These are phyloP conservation scores for Solanum pinnatisectum DNA, from an alignment of 257 asterid species.

Conservation along the genomic window DNA sequence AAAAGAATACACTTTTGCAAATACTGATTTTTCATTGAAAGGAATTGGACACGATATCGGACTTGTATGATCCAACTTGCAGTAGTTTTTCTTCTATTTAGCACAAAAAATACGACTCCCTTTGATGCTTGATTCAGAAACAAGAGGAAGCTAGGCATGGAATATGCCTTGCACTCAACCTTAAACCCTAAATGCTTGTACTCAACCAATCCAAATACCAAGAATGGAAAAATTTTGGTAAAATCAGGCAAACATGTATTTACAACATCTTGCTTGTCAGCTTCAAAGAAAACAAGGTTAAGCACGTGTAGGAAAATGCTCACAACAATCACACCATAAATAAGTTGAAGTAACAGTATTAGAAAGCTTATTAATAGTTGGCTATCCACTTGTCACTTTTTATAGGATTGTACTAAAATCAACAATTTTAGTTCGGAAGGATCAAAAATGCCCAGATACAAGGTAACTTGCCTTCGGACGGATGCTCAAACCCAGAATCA, in stretches of 20 bases:
- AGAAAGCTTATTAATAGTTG: not conserved
- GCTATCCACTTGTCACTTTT: not conserved
- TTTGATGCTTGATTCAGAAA: not conserved
- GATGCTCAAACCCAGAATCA: constrained; percentile 46
- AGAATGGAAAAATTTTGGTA: not conserved
- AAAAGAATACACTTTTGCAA: not conserved
- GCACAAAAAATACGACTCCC: not conserved
- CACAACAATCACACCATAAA: not conserved
- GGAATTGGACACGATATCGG: not conserved
- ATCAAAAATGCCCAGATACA: not conserved
- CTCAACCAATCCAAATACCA: not conserved
- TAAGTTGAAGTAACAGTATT: not conserved
- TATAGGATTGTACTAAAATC: not conserved
- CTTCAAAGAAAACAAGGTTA: not conserved
- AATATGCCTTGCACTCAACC: not conserved
- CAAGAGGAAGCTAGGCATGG: not conserved
- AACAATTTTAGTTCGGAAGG: not conserved
- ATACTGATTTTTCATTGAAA: not conserved
- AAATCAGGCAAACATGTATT: not conserved
- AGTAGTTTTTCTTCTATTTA: not conserved
- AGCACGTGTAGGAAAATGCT: not conserved
- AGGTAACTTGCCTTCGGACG: constrained; percentile 37
- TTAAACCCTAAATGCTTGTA: not conserved
- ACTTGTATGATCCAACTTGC: not conserved
- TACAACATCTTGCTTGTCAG: not conserved